A percentile compares a stretch with the other conserved stretches of the same genome.
phyloP scores from a whole-genome alignment of 139 green algal genomes.

The Cymbomonas tetramitiformis region DNA sequence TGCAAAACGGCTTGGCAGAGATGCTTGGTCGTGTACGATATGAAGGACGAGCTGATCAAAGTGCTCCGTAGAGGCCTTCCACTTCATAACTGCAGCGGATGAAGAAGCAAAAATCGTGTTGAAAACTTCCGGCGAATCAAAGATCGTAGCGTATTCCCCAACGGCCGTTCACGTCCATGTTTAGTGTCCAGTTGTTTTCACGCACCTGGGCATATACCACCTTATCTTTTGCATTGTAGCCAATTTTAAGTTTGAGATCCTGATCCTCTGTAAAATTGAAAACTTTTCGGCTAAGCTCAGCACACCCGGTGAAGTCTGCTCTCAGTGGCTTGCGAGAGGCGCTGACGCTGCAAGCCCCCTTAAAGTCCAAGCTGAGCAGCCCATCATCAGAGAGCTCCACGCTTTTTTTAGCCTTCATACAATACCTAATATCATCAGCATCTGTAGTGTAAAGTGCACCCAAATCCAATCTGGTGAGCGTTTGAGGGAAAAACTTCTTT shows the following conservation, averaged over 20 bases:
- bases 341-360: constrained; percentile 15
- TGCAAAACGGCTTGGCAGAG: too few species aligned
- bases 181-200: constrained; percentile 58
- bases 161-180: constrained; percentile 72
- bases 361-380: constrained; percentile 33
- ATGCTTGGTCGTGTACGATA: too few species aligned
- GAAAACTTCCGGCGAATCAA: too few species aligned
- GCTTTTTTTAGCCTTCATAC: constrained; percentile 28
- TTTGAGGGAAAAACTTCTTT: constrained; percentile 37
- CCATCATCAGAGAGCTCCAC: constrained; percentile 34
- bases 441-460: constrained; percentile 27
- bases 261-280: constrained; percentile 58
- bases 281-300: constrained; percentile 44
- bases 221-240: constrained; percentile 27
- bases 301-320: neutral
- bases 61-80: too few species aligned
- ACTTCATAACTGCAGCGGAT: too few species aligned
- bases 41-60: too few species aligned
- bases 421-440: constrained; percentile 29
- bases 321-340: neutral
- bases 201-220: constrained; percentile 34
- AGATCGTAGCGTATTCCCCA: constrained; percentile 38
- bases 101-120: too few species aligned
- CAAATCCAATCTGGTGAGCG: constrained; percentile 21
- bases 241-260: constrained; percentile 43